Evolutionary conservation across 108 stramenopile species (phyloP).

Genomic region (Conticribra guillardii): DNA sequence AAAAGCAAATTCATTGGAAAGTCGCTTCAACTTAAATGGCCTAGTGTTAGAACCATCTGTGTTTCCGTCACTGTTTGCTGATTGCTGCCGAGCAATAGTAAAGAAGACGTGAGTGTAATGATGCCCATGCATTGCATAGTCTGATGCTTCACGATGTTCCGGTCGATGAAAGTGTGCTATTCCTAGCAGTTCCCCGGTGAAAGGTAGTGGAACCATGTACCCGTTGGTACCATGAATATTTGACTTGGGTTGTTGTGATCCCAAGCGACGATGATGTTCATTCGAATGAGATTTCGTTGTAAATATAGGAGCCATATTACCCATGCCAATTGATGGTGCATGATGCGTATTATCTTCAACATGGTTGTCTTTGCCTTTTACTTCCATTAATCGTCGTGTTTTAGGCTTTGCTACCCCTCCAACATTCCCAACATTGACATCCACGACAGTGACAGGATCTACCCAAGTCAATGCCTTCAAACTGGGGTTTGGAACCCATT

Average conservation of each 20-base stretch:
- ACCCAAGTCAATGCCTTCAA: conserved; percentile 84
- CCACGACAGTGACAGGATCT: conserved; percentile 80
- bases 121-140: conserved; percentile 86
- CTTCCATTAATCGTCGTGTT: conserved; percentile 6
- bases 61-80: conserved; percentile 37
- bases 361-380: not conserved
- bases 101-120: conserved; percentile 76
- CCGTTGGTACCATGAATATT: conserved; percentile 86
- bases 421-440: conserved; percentile 52
- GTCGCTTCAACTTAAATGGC: conserved; percentile 53
- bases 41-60: conserved; percentile 19
- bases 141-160: conserved; percentile 59
- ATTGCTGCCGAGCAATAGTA: conserved; percentile 55
- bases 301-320: not conserved
- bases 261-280: conserved; percentile 2
- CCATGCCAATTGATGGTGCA: not conserved
- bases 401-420: no score
- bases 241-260: conserved; percentile 26
- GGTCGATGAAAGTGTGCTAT: conserved; percentile 90
- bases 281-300: not conserved
- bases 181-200: conserved; percentile 69
- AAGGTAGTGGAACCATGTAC: conserved; percentile 73
- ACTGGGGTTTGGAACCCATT: conserved; percentile 11
- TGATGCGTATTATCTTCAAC: not conserved
- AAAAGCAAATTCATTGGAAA: conserved; percentile 78